Conservation (phyloP, 192 early-diverging fungal species). For the Coemansia sp. region DNA sequence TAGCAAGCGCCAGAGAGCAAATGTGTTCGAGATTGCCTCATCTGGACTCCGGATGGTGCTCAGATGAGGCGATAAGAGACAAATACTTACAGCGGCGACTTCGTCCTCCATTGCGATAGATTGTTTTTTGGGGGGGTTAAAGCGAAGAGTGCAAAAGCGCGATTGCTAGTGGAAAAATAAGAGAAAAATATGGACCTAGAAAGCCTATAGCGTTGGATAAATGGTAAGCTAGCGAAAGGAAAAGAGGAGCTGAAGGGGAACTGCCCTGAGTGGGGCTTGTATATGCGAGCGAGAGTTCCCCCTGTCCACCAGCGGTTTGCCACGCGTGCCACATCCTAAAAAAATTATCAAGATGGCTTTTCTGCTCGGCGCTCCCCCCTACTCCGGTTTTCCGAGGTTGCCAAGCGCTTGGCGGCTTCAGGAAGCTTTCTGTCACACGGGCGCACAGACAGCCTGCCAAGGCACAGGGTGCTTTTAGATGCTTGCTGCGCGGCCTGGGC, state of each 20-base stretch:
- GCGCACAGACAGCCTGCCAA: neutral
- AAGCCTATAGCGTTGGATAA: constrained; percentile 1
- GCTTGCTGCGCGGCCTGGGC: constrained; percentile 11
- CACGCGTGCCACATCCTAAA: constrained; percentile 13
- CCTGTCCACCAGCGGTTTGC: constrained; percentile 20
- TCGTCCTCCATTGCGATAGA: constrained; percentile 71
- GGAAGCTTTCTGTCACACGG: neutral
- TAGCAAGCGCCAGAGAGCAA: neutral
- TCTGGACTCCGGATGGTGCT: neutral
- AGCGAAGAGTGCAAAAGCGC: constrained; percentile 17
- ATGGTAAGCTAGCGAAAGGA: constrained; percentile 11
- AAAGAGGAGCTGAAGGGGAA: constrained; percentile 10
- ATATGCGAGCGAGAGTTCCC: neutral
- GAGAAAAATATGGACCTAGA: constrained; percentile 4
- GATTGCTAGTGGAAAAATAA: constrained; percentile 13
- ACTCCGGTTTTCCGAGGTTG: neutral
- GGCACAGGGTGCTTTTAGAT: neutral
- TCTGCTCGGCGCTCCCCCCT: neutral
- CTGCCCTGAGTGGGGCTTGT: constrained; percentile 9
- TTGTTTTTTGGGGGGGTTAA: constrained; percentile 21
- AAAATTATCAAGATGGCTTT: constrained; percentile 1
- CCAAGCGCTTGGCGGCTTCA: constrained; percentile 5
- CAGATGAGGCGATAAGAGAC: neutral
- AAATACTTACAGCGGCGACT: constrained; percentile 74
- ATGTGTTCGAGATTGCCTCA: neutral